Evolutionary conservation across 306 rosid genomes (phyloP).

Genomic region (Acacia confusa): DNA sequence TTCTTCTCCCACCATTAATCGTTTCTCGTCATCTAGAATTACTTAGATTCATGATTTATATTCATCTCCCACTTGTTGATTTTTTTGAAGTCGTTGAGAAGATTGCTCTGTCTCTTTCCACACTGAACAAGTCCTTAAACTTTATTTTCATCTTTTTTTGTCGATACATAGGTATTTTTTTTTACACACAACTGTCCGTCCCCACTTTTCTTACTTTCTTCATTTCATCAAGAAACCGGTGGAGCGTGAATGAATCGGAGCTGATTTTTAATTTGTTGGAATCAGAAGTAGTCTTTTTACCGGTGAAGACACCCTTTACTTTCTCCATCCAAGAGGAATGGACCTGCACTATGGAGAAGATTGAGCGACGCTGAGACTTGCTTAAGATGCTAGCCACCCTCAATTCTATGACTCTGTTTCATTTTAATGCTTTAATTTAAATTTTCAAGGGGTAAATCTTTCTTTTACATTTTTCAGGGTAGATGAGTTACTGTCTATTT

Average conservation of each 20-base stretch:
- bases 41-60: constrained; percentile 30
- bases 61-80: constrained; percentile 42
- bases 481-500: no score
- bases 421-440: no score
- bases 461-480: no score
- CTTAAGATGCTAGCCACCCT: constrained; percentile 45
- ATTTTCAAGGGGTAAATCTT: no score
- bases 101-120: constrained; percentile 52
- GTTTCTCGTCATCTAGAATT: constrained; percentile 51
- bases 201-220: constrained; percentile 67
- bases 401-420: neutral
- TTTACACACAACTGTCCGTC: neutral
- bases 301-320: constrained; percentile 76
- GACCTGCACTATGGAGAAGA: constrained; percentile 58
- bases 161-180: no score
- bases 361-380: constrained; percentile 48
- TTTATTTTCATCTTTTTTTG: no score
- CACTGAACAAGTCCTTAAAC: constrained; percentile 40
- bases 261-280: constrained; percentile 29
- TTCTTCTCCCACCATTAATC: constrained; percentile 42
- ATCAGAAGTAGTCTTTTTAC: constrained; percentile 40
- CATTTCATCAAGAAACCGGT: constrained; percentile 75
- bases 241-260: constrained; percentile 62
- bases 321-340: constrained; percentile 70
- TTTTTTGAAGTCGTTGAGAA: neutral